Percentiles rank a stretch among this genome's conserved stretches.
phyloP scores from a whole-genome alignment of 139 green algal genomes.

The Volvox africanus region DNA sequence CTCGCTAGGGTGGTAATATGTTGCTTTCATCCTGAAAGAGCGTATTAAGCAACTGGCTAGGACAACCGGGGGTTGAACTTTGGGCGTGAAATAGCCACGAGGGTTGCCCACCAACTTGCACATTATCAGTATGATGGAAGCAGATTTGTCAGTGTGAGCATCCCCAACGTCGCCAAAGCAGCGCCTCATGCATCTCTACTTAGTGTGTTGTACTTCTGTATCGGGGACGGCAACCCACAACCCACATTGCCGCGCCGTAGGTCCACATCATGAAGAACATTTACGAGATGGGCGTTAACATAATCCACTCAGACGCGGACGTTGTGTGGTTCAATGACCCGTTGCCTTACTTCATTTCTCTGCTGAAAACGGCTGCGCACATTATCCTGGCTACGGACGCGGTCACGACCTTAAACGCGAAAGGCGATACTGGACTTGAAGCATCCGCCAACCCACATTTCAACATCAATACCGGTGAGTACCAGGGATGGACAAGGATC shows the following conservation, averaged over 20 bases:
- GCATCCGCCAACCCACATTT: neutral
- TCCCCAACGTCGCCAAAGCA: no score
- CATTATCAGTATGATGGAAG: no score
- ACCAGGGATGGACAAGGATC: no score
- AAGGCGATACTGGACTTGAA: conserved; percentile 45
- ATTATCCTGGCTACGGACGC: conserved; percentile 47
- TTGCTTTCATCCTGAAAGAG: no score
- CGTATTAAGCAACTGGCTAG: no score
- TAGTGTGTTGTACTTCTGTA: no score
- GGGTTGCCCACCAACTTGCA: no score
- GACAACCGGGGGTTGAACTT: no score
- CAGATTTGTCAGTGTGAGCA: no score
- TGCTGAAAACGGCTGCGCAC: conserved; percentile 24
- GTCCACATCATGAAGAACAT: conserved; percentile 41
- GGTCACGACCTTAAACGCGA: conserved; percentile 30
- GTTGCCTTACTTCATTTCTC: conserved; percentile 39
- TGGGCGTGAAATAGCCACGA: no score
- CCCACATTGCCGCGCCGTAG: neutral
- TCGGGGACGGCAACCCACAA: neutral
- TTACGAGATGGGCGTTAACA: conserved; percentile 53
- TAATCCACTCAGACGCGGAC: conserved; percentile 55
- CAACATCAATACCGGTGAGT: conserved; percentile 63
- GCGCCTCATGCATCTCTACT: no score
- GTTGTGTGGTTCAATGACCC: conserved; percentile 57
- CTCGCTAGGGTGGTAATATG: no score